Conservation (phyloP, 73 alveolate genomes). For the Paramecium tetraurelia region DNA sequence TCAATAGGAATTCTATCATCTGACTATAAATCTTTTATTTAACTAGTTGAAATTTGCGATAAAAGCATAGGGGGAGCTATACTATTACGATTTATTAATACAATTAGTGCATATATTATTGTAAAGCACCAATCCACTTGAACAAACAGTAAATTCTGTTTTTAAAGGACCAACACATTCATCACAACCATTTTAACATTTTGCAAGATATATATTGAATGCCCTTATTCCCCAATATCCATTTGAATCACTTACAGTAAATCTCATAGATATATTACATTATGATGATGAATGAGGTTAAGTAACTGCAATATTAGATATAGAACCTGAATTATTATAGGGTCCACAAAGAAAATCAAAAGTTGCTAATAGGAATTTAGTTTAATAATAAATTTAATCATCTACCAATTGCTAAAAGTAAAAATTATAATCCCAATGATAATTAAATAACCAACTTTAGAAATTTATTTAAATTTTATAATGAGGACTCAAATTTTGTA, state of each 20-base stretch:
- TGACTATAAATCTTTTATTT: background rate
- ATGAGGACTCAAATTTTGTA: background rate
- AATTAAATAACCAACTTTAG: too few relatives aligned
- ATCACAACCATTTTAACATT: background rate
- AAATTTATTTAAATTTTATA: background rate
- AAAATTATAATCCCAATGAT: too few relatives aligned
- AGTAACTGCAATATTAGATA: background rate
- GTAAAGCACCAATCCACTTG: background rate
- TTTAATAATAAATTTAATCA: background rate
- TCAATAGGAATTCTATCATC: background rate
- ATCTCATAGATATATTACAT: background rate
- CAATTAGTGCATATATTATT: background rate
- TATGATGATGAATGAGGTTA: background rate
- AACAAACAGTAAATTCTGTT: background rate
- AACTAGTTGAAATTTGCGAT: background rate
- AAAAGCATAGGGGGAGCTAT: background rate
- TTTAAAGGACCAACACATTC: background rate
- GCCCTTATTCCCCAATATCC: background rate
- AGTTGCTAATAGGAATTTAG: background rate
- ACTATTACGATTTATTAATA: background rate
- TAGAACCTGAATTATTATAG: too few relatives aligned
- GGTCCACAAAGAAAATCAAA: background rate
- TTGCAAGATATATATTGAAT: background rate
- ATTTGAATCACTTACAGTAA: background rate
- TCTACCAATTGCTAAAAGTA: background rate